These are phyloP conservation scores for Apiotrichum sp. DNA, from an alignment of 1,284 basidiomycete genomes.

Conservation along the genomic window DNA sequence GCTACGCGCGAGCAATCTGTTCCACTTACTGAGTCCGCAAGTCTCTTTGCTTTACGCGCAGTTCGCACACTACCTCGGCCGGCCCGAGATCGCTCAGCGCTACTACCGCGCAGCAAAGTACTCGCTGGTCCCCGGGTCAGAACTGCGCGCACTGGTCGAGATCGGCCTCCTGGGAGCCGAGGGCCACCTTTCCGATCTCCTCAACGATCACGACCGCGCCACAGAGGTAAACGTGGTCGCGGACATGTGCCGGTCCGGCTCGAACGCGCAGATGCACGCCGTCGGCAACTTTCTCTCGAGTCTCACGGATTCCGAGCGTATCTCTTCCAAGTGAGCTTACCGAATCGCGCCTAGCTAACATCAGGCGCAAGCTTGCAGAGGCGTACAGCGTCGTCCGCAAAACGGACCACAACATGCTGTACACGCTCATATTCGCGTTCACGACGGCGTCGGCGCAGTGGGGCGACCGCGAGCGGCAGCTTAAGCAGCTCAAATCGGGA, in stretches of 20 bases:
- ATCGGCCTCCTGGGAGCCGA: conserved; percentile 25
- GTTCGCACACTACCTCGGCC: conserved; percentile 29
- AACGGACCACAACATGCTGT: conserved; percentile 30
- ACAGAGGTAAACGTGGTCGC: conserved; percentile 16
- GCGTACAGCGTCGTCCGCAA: conserved; percentile 29
- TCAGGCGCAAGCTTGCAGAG: conserved; percentile 29
- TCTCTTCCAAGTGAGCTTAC: conserved; percentile 33
- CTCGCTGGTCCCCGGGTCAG: conserved; percentile 27
- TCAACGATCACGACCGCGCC: conserved; percentile 5
- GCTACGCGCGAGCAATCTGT: conserved; percentile 18
- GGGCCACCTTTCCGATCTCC: conserved; percentile 14
- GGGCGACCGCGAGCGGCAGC: conserved; percentile 26
- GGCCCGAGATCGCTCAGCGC: conserved; percentile 17
- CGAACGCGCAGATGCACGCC: conserved; percentile 27
- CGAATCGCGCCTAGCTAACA: conserved; percentile 1
- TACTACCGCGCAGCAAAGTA: conserved; percentile 30
- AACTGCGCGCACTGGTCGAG: conserved; percentile 31
- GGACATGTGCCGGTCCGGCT: conserved; percentile 28
- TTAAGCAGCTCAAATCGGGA: conserved; percentile 36
- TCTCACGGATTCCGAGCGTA: conserved; percentile 28
- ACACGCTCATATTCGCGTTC: conserved; percentile 39
- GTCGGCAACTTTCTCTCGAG: conserved; percentile 30
- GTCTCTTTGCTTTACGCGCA: conserved; percentile 35
- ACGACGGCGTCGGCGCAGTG: conserved; percentile 35
- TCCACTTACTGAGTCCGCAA: conserved; percentile 25